Percentiles rank a stretch among this genome's conserved stretches.
These are phyloP conservation scores for Leishmania gerbilli DNA, from an alignment of 208 protist genomes.

Conservation along the genomic window DNA sequence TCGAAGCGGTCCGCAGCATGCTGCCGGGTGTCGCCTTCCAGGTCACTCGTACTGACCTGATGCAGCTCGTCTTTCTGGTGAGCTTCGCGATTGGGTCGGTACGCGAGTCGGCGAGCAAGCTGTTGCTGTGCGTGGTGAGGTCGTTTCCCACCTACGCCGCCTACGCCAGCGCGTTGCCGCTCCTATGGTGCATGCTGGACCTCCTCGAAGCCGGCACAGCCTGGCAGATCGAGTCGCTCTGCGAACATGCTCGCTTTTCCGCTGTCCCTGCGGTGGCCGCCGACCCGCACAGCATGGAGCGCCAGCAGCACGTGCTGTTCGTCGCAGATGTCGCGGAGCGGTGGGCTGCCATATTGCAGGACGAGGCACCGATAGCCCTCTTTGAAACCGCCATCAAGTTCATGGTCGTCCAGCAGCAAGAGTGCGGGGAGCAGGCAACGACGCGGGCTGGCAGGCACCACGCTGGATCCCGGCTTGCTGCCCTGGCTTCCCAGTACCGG, in stretches of 20 bases:
- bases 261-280: conserved; percentile 51
- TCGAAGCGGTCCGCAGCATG: conserved; percentile 41
- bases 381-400: conserved; percentile 63
- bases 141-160: conserved; percentile 59
- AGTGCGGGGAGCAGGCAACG: conserved; percentile 30
- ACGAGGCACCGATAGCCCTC: conserved; percentile 49
- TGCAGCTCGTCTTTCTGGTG: conserved; percentile 72
- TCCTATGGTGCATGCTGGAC: conserved; percentile 79
- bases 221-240: conserved; percentile 61
- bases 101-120: conserved; percentile 51
- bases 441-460: conserved; percentile 21
- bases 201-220: conserved; percentile 54
- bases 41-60: conserved; percentile 52
- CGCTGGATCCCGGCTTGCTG: conserved; percentile 39
- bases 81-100: conserved; percentile 75
- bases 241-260: conserved; percentile 49
- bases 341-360: conserved; percentile 44
- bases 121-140: conserved; percentile 54
- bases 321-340: conserved; percentile 45
- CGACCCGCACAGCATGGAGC: conserved; percentile 52
- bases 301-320: conserved; percentile 49
- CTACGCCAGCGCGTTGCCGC: conserved; percentile 59
- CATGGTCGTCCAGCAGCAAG: conserved; percentile 54
- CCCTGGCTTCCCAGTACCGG: conserved; percentile 35
- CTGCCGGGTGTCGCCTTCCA: conserved; percentile 49